Evolutionary conservation across 305 asterid genomes (phyloP).

Genomic region (Fraxinus greggii): DNA sequence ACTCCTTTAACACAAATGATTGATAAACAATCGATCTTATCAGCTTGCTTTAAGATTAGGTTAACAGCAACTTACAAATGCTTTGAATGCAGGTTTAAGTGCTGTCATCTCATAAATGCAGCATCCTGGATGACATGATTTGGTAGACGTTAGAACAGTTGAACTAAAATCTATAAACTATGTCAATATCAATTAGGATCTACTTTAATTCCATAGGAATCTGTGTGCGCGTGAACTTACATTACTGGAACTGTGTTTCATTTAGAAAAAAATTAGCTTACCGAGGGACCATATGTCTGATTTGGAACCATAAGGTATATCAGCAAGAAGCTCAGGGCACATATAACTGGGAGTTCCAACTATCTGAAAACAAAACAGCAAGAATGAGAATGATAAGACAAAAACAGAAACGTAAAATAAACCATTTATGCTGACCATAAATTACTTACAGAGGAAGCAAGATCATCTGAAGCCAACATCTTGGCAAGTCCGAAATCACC

Average conservation of each 20-base stretch:
- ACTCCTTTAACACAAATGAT: neutral
- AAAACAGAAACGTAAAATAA: neutral
- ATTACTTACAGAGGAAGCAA: conserved; percentile 78
- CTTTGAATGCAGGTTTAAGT: conserved; percentile 92
- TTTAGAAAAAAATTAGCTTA: conserved; percentile 31
- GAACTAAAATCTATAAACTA: neutral
- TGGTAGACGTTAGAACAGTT: conserved; percentile 21
- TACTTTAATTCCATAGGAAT: neutral
- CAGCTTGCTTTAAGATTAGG: conserved; percentile 15
- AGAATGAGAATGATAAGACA: conserved; percentile 17
- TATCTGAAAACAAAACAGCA: conserved; percentile 46
- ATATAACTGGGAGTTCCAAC: conserved; percentile 98
- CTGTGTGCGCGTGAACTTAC: conserved; percentile 7
- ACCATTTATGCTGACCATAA: conserved; percentile 16
- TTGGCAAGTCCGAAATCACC: conserved; percentile 98
- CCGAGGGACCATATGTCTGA: conserved; percentile 97
- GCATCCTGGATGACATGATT: conserved; percentile 63
- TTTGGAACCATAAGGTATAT: conserved; percentile 92
- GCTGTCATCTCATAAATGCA: conserved; percentile 91
- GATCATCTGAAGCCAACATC: conserved; percentile 79
- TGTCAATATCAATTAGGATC: conserved; percentile 2
- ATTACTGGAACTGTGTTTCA: conserved; percentile 1
- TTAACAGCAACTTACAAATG: conserved; percentile 69
- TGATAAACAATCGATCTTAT: conserved; percentile 14
- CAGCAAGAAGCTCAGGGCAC: conserved; percentile 99